Percentiles rank a stretch among this genome's conserved stretches.
These are phyloP conservation scores for Xylaria digitata DNA, from an alignment of 2,329 filamentous ascomycete genomes.

Conservation along the genomic window DNA sequence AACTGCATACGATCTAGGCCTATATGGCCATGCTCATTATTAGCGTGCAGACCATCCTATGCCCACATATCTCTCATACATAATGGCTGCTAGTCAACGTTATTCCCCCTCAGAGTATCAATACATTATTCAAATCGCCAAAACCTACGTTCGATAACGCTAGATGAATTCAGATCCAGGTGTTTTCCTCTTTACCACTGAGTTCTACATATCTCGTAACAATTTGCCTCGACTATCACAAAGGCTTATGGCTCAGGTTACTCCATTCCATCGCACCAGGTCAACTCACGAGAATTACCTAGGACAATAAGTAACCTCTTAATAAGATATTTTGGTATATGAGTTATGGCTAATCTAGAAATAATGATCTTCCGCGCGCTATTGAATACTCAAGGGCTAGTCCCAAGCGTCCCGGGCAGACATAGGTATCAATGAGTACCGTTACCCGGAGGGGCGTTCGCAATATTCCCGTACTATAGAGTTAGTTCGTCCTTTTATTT, in stretches of 20 bases:
- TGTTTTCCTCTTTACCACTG: neutral
- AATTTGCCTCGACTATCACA: neutral
- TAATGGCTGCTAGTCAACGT: slow-evolving; percentile 15
- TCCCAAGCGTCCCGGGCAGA: slow-evolving; percentile 12
- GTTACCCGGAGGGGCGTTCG: slow-evolving; percentile 20
- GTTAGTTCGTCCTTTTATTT: slow-evolving; percentile 18
- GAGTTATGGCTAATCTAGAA: slow-evolving; percentile 39
- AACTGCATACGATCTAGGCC: slow-evolving; percentile 29
- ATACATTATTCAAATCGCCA: neutral
- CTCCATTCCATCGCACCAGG: neutral
- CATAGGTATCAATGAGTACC: slow-evolving; percentile 26
- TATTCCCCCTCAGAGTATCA: slow-evolving; percentile 1
- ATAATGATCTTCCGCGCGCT: slow-evolving; percentile 37
- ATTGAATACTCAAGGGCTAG: slow-evolving; percentile 12
- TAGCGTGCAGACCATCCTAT: slow-evolving; percentile 30
- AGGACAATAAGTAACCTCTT: slow-evolving; percentile 36
- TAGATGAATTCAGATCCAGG: neutral
- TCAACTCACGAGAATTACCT: slow-evolving; percentile 1
- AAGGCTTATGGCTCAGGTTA: neutral
- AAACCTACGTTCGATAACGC: neutral
- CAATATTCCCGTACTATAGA: slow-evolving; percentile 21
- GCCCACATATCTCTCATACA: slow-evolving; percentile 23
- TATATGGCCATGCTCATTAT: slow-evolving; percentile 12
- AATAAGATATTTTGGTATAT: slow-evolving; percentile 30
- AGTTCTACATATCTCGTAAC: neutral